These are phyloP conservation scores for Pleurotus ostreatus DNA, from an alignment of 768 basidiomycete genomes.

Conservation along the genomic window DNA sequence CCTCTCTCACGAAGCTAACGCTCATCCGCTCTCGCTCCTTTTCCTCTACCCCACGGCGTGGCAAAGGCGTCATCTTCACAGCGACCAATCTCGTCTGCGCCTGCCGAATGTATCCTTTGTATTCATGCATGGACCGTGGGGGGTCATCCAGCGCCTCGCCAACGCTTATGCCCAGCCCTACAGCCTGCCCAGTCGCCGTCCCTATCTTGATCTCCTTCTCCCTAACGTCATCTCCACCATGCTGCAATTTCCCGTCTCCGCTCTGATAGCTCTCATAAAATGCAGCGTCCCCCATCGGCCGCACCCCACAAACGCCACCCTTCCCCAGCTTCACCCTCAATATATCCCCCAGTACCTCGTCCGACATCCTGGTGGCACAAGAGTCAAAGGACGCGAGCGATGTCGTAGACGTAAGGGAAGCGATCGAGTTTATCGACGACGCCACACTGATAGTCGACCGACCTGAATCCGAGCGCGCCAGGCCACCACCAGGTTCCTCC, in stretches of 20 bases:
- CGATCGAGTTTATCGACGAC: not conserved
- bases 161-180: conserved; percentile 7
- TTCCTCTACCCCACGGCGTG: conserved; percentile 28
- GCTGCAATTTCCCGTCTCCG: not conserved
- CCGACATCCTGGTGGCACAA: not conserved
- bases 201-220: not conserved
- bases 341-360: not conserved
- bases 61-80: conserved; percentile 39
- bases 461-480: not conserved
- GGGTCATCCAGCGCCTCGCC: conserved; percentile 10
- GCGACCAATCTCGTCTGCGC: conserved; percentile 33
- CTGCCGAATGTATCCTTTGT: not conserved
- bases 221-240: not conserved
- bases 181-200: not conserved
- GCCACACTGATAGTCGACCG: not conserved
- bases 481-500: not conserved
- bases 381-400: not conserved
- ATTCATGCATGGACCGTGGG: conserved; percentile 5
- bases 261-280: not conserved
- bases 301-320: conserved; percentile 1
- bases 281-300: not conserved
- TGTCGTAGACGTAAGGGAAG: not conserved
- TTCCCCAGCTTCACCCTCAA: not conserved
- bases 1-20: conserved; percentile 78
- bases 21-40: conserved; percentile 65